Percentiles rank a stretch among this genome's conserved stretches.
These are phyloP conservation scores for Trapa bicornis DNA, from an alignment of 345 rosid genomes.

Conservation along the genomic window DNA sequence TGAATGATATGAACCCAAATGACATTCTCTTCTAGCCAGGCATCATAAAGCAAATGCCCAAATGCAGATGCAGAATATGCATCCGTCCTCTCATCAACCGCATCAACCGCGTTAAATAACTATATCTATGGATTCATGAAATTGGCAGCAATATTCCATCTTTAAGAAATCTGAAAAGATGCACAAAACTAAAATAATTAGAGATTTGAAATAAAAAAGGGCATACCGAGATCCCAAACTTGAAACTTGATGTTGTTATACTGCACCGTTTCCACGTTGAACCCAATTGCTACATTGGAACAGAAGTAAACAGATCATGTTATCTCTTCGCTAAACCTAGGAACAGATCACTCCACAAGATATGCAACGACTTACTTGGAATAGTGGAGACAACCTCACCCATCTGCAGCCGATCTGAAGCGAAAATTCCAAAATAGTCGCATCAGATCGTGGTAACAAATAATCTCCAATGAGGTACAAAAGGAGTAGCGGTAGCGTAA, in stretches of 20 bases:
- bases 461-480: constrained; percentile 5
- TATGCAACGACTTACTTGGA: constrained; percentile 51
- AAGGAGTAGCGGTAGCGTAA: background rate
- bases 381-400: constrained; percentile 96
- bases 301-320: constrained; percentile 2
- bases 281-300: constrained; percentile 71
- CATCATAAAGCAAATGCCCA: too few relatives aligned
- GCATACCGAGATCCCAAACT: constrained; percentile 76
- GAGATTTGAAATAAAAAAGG: background rate
- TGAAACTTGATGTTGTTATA: constrained; percentile 93
- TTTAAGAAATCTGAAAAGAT: background rate
- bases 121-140: background rate
- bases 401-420: constrained; percentile 93
- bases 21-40: too few relatives aligned
- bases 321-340: background rate
- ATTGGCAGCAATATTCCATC: background rate
- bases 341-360: background rate
- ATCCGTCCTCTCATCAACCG: background rate
- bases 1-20: too few relatives aligned
- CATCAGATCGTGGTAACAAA: constrained; percentile 7
- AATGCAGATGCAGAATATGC: too few relatives aligned
- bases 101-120: background rate
- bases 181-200: background rate
- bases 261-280: constrained; percentile 92
- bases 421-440: constrained; percentile 8